These are phyloP conservation scores for Cotoneaster glaucophyllus DNA, from an alignment of 306 rosid genomes.

Conservation along the genomic window DNA sequence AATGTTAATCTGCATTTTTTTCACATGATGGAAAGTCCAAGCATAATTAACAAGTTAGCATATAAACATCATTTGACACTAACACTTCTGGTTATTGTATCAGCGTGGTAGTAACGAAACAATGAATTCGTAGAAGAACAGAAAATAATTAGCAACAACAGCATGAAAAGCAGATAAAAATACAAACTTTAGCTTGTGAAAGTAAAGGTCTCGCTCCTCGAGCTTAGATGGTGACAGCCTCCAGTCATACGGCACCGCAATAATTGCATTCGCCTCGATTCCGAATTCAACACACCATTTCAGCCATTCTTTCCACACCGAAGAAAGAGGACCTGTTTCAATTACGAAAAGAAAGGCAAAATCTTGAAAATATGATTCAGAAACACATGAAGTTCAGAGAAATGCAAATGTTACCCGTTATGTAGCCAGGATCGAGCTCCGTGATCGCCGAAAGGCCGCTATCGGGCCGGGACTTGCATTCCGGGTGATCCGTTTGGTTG, in stretches of 20 bases:
- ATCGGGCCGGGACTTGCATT: conserved; percentile 95
- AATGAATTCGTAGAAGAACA: neutral
- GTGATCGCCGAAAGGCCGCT: conserved; percentile 97
- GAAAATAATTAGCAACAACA: neutral
- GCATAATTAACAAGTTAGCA: conserved; percentile 13
- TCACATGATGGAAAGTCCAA: conserved; percentile 8
- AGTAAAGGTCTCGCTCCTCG: conserved; percentile 95
- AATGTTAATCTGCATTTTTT: conserved; percentile 61
- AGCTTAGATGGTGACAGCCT: conserved; percentile 85
- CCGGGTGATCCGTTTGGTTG: conserved; percentile 91
- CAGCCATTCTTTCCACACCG: conserved; percentile 97
- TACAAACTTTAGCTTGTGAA: conserved; percentile 90
- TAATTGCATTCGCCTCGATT: conserved; percentile 88
- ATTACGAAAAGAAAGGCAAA: neutral
- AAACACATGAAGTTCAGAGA: neutral
- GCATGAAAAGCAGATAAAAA: neutral
- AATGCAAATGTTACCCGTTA: conserved; percentile 49
- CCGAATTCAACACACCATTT: conserved; percentile 99
- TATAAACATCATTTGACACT: neutral
- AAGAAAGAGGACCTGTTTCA: conserved; percentile 80
- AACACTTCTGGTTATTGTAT: neutral
- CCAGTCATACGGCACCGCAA: conserved; percentile 98
- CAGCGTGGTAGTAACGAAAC: neutral
- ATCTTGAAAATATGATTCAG: neutral
- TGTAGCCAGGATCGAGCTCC: conserved; percentile 97